These are phyloP conservation scores for Amanita molliuscula DNA, from an alignment of 768 basidiomycete genomes.

Conservation along the genomic window DNA sequence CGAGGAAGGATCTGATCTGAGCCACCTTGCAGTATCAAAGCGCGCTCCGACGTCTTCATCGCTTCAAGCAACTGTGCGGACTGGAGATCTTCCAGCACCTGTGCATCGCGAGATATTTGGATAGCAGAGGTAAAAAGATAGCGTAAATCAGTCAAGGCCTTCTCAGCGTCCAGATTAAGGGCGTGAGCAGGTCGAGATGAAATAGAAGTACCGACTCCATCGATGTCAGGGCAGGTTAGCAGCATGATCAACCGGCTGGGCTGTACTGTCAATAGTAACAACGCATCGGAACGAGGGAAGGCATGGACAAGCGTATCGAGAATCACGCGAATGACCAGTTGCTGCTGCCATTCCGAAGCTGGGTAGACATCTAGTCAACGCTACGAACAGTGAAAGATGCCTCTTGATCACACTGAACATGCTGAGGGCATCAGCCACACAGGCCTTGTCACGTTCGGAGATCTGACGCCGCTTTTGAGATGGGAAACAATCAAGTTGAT, in stretches of 20 bases:
- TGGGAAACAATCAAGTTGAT: too few relatives aligned
- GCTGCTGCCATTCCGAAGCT: too few relatives aligned
- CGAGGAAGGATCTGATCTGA: too few relatives aligned
- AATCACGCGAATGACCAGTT: slow-evolving; percentile 23
- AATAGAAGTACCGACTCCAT: not conserved
- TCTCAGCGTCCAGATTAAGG: slow-evolving; percentile 28
- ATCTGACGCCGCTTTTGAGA: too few relatives aligned
- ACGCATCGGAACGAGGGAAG: slow-evolving; percentile 3
- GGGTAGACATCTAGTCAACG: too few relatives aligned
- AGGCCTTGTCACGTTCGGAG: too few relatives aligned
- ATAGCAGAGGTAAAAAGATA: slow-evolving; percentile 49
- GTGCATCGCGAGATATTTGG: slow-evolving; percentile 45
- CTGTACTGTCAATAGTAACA: slow-evolving; percentile 5
- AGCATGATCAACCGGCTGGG: not conserved
- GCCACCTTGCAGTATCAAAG: too few relatives aligned
- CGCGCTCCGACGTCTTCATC: slow-evolving; percentile 67
- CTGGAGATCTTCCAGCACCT: slow-evolving; percentile 56
- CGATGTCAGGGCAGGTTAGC: not conserved
- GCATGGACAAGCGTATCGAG: slow-evolving; percentile 18
- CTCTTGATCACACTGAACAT: too few relatives aligned
- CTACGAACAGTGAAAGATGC: too few relatives aligned
- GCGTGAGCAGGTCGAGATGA: slow-evolving; percentile 12
- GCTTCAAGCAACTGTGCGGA: slow-evolving; percentile 62
- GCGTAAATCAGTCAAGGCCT: slow-evolving; percentile 47
- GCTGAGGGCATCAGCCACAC: too few relatives aligned